phyloP scores from a whole-genome alignment of 441 rosid genomes.

The Aleurites moluccanus region DNA sequence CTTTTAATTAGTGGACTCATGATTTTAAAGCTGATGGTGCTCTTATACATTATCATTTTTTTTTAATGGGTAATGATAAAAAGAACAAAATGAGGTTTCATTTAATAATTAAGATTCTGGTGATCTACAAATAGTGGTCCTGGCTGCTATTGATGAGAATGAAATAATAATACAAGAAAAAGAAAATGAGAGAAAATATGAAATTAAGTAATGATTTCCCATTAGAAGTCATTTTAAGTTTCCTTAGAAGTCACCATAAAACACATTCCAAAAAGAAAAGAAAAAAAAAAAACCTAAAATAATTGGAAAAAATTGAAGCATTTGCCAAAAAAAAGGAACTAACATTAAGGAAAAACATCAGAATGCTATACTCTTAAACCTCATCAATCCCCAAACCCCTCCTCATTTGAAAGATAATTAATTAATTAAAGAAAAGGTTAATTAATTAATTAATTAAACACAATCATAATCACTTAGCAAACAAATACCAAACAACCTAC shows the following conservation, averaged over 20 bases:
- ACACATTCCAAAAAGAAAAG: constrained; percentile 1
- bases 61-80: background rate
- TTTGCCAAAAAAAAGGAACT: background rate
- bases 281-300: constrained; percentile 7
- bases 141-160: constrained; percentile 24
- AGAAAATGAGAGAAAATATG: too few relatives aligned
- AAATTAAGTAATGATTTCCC: constrained; percentile 9
- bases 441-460: constrained; percentile 25
- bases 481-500: constrained; percentile 30
- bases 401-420: background rate
- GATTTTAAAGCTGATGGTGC: background rate
- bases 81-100: background rate
- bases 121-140: constrained; percentile 57
- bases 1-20: background rate
- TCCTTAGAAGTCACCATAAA: background rate
- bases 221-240: constrained; percentile 11
- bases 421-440: constrained; percentile 5
- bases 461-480: constrained; percentile 29
- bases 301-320: constrained; percentile 12
- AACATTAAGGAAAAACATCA: background rate
- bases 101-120: constrained; percentile 14
- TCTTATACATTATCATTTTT: constrained; percentile 7
- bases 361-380: constrained; percentile 14
- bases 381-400: constrained; percentile 30
- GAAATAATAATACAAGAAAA: background rate